These are phyloP conservation scores for Vanderwaltozyma yarrowii DNA, from an alignment of 805 yeast species.

Conservation along the genomic window DNA sequence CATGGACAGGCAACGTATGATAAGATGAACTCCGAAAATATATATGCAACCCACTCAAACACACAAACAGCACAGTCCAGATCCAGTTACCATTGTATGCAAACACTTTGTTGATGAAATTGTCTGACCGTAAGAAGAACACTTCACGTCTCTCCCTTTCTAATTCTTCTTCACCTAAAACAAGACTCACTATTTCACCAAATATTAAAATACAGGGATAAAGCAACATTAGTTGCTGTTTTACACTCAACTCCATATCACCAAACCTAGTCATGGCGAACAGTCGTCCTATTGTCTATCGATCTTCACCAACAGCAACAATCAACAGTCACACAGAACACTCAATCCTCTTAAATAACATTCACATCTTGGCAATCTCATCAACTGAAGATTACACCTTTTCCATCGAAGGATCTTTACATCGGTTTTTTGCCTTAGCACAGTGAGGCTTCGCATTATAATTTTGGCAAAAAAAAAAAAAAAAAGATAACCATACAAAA, in stretches of 20 bases:
- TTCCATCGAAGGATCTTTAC: too few species aligned
- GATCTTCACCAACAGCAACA: too few species aligned
- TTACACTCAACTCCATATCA: not conserved
- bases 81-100: constrained; percentile 29
- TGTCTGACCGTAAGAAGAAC: constrained; percentile 21
- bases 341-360: too few species aligned
- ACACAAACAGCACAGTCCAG: constrained; percentile 19
- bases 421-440: too few species aligned
- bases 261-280: too few species aligned
- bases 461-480: too few species aligned
- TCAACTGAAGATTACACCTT: too few species aligned
- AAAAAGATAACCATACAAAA: too few species aligned
- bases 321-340: too few species aligned
- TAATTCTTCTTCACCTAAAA: not conserved
- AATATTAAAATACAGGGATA: not conserved
- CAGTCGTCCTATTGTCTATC: too few species aligned
- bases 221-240: not conserved
- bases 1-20: constrained; percentile 7
- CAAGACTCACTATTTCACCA: not conserved
- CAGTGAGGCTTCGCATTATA: too few species aligned
- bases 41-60: constrained; percentile 14
- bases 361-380: too few species aligned
- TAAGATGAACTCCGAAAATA: constrained; percentile 5
- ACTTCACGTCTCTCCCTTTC: constrained; percentile 7
- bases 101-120: constrained; percentile 26